Evolutionary conservation across 805 yeast species (phyloP).

Genomic region (Zygosaccharomyces rouxii): DNA sequence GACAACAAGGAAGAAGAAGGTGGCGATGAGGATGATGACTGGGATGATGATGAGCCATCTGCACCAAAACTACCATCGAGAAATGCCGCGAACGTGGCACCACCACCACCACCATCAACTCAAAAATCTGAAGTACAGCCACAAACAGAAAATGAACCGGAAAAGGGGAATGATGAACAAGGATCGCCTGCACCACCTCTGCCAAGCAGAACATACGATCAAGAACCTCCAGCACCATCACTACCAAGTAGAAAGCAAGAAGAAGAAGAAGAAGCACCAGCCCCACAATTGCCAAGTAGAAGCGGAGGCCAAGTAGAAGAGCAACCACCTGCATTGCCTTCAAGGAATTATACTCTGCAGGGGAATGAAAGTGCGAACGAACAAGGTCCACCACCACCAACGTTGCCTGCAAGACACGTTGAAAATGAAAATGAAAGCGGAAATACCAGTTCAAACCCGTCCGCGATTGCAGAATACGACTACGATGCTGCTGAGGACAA

Average conservation of each 20-base stretch:
- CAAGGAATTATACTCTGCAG: slow-evolving; percentile 18
- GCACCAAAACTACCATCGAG: slow-evolving; percentile 19
- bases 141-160: background rate
- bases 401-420: slow-evolving; percentile 14
- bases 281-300: slow-evolving; percentile 16
- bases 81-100: slow-evolving; percentile 6
- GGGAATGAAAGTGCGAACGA: background rate
- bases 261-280: slow-evolving; percentile 24
- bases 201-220: slow-evolving; percentile 26
- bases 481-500: slow-evolving; percentile 92
- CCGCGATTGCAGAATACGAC: slow-evolving; percentile 80
- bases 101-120: slow-evolving; percentile 5
- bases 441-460: slow-evolving; percentile 16
- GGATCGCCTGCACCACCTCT: slow-evolving; percentile 29
- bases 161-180: slow-evolving; percentile 16
- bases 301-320: slow-evolving; percentile 20
- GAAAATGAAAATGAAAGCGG: slow-evolving; percentile 6
- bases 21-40: slow-evolving; percentile 19
- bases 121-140: slow-evolving; percentile 3
- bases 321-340: slow-evolving; percentile 25
- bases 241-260: slow-evolving; percentile 1
- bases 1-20: slow-evolving; percentile 21
- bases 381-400: slow-evolving; percentile 12
- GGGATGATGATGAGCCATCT: slow-evolving; percentile 24
- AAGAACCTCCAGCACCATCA: slow-evolving; percentile 22